Percentiles rank a stretch among this genome's conserved stretches.
These are phyloP conservation scores for Pharus latifolius DNA, from an alignment of 176 grass and related monocot species.

Conservation along the genomic window DNA sequence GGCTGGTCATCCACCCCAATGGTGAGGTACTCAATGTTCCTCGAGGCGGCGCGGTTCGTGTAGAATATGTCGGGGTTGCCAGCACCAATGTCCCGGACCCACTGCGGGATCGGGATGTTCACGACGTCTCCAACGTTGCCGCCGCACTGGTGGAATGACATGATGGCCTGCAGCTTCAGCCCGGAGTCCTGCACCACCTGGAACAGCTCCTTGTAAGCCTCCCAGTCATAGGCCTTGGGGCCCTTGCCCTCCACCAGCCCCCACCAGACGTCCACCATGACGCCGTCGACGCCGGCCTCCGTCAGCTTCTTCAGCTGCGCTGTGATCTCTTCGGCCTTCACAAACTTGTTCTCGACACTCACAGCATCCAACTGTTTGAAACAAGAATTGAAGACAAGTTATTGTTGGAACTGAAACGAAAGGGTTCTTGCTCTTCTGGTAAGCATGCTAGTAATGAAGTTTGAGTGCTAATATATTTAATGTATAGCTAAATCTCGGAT, in stretches of 20 bases:
- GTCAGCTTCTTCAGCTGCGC: conserved; percentile 38
- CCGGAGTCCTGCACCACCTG: conserved; percentile 55
- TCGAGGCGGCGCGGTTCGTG: conserved; percentile 39
- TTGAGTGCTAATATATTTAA: too few relatives aligned
- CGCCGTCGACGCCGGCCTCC: conserved; percentile 44
- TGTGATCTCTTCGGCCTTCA: conserved; percentile 35
- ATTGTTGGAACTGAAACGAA: not conserved
- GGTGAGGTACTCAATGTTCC: conserved; percentile 75
- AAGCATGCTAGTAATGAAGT: not conserved
- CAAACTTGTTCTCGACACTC: conserved; percentile 28
- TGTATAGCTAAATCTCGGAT: too few relatives aligned
- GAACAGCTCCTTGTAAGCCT: conserved; percentile 62
- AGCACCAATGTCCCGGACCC: conserved; percentile 39
- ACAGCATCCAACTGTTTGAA: conserved; percentile 34
- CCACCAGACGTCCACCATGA: conserved; percentile 98
- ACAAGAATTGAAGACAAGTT: not conserved
- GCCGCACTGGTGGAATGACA: conserved; percentile 88
- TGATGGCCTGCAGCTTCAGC: conserved; percentile 79
- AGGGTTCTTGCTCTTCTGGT: not conserved
- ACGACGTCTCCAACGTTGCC: conserved; percentile 68
- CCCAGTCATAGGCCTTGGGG: conserved; percentile 51
- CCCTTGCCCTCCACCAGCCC: conserved; percentile 57
- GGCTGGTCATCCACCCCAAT: conserved; percentile 73
- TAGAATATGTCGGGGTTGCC: conserved; percentile 56
- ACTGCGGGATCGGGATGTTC: conserved; percentile 55